Evolutionary conservation across 768 basidiomycete genomes (phyloP).

Genomic region (Saitozyma sp.): DNA sequence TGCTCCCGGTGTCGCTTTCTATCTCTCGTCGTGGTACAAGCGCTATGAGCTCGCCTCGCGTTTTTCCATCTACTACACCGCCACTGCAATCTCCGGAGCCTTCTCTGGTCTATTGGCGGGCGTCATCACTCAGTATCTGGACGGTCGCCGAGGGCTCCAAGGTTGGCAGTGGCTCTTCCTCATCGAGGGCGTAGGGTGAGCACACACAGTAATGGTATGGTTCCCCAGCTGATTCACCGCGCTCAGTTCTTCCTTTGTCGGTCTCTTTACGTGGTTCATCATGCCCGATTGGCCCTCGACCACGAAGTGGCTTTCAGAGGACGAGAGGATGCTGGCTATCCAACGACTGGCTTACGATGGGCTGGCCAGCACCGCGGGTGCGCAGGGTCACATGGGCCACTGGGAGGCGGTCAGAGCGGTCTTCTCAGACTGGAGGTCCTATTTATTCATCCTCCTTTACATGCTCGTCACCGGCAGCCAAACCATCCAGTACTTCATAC

Average conservation of each 20-base stretch:
- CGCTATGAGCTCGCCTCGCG: slow-evolving; percentile 48
- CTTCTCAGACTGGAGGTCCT: slow-evolving; percentile 32
- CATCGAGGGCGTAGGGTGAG: too few relatives aligned
- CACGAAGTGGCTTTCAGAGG: slow-evolving; percentile 49
- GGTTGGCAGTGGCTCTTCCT: too few relatives aligned
- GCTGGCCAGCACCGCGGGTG: slow-evolving; percentile 40
- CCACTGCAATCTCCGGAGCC: slow-evolving; percentile 51
- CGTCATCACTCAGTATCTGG: slow-evolving; percentile 49
- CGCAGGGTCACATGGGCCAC: slow-evolving; percentile 35
- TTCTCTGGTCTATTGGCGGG: slow-evolving; percentile 53
- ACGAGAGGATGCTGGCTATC: slow-evolving; percentile 51
- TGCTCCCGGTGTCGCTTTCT: slow-evolving; percentile 30
- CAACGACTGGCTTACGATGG: slow-evolving; percentile 47
- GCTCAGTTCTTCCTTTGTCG: slow-evolving; percentile 35
- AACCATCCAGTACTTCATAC: slow-evolving; percentile 29
- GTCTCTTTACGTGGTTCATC: slow-evolving; percentile 42
- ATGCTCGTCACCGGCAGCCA: slow-evolving; percentile 39
- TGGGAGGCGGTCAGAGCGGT: slow-evolving; percentile 38
- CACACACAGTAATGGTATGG: too few relatives aligned
- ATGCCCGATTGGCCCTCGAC: slow-evolving; percentile 53
- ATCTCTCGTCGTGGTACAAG: slow-evolving; percentile 40
- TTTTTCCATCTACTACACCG: slow-evolving; percentile 51
- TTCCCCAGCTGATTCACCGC: too few relatives aligned
- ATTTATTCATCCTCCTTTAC: slow-evolving; percentile 38
- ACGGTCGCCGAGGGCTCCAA: slow-evolving; percentile 40